Evolutionary conservation across 169 alveolate species (phyloP), one percentile per base, ranked within the genome.

Genomic region (Eimeria praecox): DNA sequence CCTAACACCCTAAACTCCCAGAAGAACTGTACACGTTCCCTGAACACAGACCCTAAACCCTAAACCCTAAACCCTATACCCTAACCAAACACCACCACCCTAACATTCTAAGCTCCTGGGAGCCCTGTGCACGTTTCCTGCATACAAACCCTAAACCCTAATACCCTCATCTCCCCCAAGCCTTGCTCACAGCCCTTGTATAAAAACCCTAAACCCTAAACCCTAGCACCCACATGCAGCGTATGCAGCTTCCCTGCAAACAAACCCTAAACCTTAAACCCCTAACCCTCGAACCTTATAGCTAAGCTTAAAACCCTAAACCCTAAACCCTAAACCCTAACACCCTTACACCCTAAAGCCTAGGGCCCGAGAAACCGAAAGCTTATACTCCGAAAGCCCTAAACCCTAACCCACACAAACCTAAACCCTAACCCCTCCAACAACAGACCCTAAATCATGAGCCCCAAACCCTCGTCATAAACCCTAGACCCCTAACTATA

Each of bases 81-180:
- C 62, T 20, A 52, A 52, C 18, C 62, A 0, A 52, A 20, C 18
- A 52, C 62, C 18, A 52, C 18, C 62, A 12, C 9, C 62, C 62
- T 52, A 12, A 12, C 24, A 12, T 52, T 12, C 2, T 52, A 52
- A 12, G 24, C 18, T 2, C n/a, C n/a, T n/a, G n/a, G n/a, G 89
- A 77, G 95, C 94, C 49, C 86, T 64, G 49, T 88, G 94, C 71
- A 88, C 94, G 86, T 88, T 73, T 16, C 94, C 94, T 88, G 69
- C 52, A 38, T 5, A 73, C 30, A 64, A n/a, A n/a, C n/a, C n/a
- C n/a, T n/a, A n/a, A n/a, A n/a, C n/a, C n/a, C n/a, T 8, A 49
- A 49, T n/a, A n/a, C n/a, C n/a, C n/a, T n/a, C n/a, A n/a, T n/a
- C n/a, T n/a, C n/a, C n/a, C n/a, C n/a, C n/a, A n/a, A n/a, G n/a